A percentile compares a stretch with the other conserved stretches of the same genome.
Evolutionary conservation across 2,329 filamentous ascomycete species (phyloP).

Genomic region (Bipolaris oryzae): DNA sequence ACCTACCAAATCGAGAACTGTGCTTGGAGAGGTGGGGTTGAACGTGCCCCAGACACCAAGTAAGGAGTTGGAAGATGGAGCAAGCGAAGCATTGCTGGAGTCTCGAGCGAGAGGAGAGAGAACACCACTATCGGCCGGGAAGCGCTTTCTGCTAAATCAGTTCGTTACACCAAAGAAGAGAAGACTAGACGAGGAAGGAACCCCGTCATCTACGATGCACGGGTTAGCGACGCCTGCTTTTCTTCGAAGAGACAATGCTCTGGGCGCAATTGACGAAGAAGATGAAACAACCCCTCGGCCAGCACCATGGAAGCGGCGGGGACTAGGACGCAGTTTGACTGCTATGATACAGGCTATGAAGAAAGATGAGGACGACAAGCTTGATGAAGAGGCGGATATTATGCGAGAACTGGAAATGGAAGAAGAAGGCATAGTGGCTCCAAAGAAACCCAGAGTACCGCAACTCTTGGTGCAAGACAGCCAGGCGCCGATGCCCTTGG

Average conservation of each 20-base stretch:
- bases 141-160: slow-evolving; percentile 65
- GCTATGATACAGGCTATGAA: slow-evolving; percentile 74
- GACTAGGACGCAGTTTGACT: slow-evolving; percentile 71
- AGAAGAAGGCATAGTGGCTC: slow-evolving; percentile 33
- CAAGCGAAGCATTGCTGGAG: slow-evolving; percentile 38
- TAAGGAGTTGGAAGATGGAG: slow-evolving; percentile 35
- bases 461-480: slow-evolving; percentile 52
- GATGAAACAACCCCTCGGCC: slow-evolving; percentile 42
- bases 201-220: slow-evolving; percentile 41
- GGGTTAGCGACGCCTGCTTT: slow-evolving; percentile 74
- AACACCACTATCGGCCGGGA: slow-evolving; percentile 62
- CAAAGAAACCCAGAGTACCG: slow-evolving; percentile 35
- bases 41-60: slow-evolving; percentile 50
- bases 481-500: slow-evolving; percentile 53
- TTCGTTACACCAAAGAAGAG: slow-evolving; percentile 66
- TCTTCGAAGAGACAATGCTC: slow-evolving; percentile 60
- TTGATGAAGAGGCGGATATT: slow-evolving; percentile 76
- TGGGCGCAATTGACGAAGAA: slow-evolving; percentile 64
- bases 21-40: slow-evolving; percentile 36
- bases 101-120: slow-evolving; percentile 42
- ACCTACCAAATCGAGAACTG: slow-evolving; percentile 44
- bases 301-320: slow-evolving; percentile 52
- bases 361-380: slow-evolving; percentile 57
- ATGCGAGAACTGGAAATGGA: slow-evolving; percentile 71
- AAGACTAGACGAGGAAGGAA: slow-evolving; percentile 49